These are phyloP conservation scores for Fusarium phyllophilum DNA, from an alignment of 2,329 filamentous ascomycete genomes.

Conservation along the genomic window DNA sequence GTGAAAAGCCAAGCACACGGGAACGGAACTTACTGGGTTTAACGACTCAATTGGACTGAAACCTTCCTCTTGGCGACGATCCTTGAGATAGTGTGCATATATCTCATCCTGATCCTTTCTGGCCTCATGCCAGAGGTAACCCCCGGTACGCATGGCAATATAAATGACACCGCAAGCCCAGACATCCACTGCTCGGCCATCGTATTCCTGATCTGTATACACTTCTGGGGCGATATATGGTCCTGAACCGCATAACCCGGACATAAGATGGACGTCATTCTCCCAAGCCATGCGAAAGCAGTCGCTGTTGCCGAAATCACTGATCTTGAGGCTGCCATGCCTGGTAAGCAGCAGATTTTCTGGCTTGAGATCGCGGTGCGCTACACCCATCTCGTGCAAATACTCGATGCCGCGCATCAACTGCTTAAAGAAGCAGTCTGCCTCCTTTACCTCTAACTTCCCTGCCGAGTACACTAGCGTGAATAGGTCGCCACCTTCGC, in stretches of 20 bases:
- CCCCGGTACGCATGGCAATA: constrained; percentile 97
- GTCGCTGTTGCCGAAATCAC: constrained; percentile 97
- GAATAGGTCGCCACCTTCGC: too few relatives aligned
- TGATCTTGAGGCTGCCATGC: constrained; percentile 93
- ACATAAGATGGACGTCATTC: constrained; percentile 96
- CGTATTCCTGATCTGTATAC: constrained; percentile 93
- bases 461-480: too few relatives aligned
- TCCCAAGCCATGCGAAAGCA: constrained; percentile 99
- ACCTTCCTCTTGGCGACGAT: constrained; percentile 90
- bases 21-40: constrained; percentile 77
- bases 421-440: constrained; percentile 98
- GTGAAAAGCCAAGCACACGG: neutral
- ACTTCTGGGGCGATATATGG: constrained; percentile 98
- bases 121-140: constrained; percentile 95
- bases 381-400: constrained; percentile 99
- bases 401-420: constrained; percentile 99
- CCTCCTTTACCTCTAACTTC: constrained; percentile 90
- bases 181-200: constrained; percentile 92
- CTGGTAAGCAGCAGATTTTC: constrained; percentile 95
- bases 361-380: constrained; percentile 55
- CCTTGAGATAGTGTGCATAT: constrained; percentile 91
- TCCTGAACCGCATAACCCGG: constrained; percentile 91
- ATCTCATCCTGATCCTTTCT: constrained; percentile 97
- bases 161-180: constrained; percentile 99
- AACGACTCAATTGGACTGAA: constrained; percentile 96